phyloP scores from a whole-genome alignment of 306 rosid genomes.

The Cotoneaster glaucophyllus region DNA sequence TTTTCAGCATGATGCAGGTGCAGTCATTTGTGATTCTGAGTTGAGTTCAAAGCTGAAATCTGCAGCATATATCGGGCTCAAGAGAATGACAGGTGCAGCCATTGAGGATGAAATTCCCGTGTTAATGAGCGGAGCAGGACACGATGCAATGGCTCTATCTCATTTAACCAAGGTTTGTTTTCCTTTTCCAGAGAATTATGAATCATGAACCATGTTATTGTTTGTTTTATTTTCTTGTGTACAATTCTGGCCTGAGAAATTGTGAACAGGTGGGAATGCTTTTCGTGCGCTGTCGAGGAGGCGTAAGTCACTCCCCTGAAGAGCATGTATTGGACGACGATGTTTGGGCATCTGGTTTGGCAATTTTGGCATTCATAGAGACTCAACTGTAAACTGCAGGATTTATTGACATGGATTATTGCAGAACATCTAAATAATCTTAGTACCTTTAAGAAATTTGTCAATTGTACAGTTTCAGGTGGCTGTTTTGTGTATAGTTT shows the following conservation, averaged over 20 bases:
- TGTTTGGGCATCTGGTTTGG: conserved; percentile 79
- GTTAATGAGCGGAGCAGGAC: conserved; percentile 95
- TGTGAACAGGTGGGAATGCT: conserved; percentile 78
- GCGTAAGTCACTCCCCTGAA: conserved; percentile 84
- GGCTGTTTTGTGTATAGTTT: not conserved
- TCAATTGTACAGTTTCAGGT: not conserved
- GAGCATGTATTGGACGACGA: conserved; percentile 79
- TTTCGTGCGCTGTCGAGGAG: conserved; percentile 90
- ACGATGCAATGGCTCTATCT: conserved; percentile 94
- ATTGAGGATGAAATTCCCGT: conserved; percentile 64
- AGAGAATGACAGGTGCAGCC: conserved; percentile 63
- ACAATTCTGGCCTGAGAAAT: conserved; percentile 13
- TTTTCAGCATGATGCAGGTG: conserved; percentile 85
- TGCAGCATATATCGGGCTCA: conserved; percentile 60
- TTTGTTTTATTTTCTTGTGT: not conserved
- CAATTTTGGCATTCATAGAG: conserved; percentile 60
- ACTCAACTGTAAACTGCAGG: conserved; percentile 22
- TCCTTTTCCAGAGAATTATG: not conserved
- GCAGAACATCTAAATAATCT: not conserved
- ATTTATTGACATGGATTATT: not conserved
- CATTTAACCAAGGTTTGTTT: conserved; percentile 72
- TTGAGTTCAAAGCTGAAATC: conserved; percentile 67
- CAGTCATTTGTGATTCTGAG: conserved; percentile 71
- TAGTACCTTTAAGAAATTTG: not conserved
- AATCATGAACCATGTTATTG: not conserved